A percentile compares a stretch with the other conserved stretches of the same genome.
Evolutionary conservation across 805 yeast genomes (phyloP).

Genomic region (Saccharomyces kudriavzevii): DNA sequence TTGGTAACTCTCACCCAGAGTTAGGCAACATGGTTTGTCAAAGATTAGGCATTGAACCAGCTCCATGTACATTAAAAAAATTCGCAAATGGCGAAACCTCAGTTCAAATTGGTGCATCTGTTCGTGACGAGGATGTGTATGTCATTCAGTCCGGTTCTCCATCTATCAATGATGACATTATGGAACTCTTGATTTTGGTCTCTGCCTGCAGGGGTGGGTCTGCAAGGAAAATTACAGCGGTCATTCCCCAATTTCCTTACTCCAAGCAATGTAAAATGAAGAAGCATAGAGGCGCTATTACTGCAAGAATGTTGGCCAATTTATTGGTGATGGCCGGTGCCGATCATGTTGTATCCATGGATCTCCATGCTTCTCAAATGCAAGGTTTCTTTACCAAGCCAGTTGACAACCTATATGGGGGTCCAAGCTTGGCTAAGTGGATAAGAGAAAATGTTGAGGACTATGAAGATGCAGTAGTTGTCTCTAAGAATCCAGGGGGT

Average conservation of each 20-base stretch:
- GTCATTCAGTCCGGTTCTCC: constrained; percentile 87
- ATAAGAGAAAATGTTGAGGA: constrained; percentile 82
- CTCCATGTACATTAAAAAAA: constrained; percentile 83
- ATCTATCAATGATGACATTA: constrained; percentile 82
- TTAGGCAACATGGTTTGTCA: constrained; percentile 86
- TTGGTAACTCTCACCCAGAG: constrained; percentile 95
- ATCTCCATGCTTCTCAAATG: constrained; percentile 93
- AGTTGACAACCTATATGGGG: constrained; percentile 92
- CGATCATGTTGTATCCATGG: constrained; percentile 97
- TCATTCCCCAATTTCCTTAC: constrained; percentile 95
- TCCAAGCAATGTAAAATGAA: constrained; percentile 97
- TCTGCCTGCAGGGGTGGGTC: constrained; percentile 97
- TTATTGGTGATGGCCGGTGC: constrained; percentile 97
- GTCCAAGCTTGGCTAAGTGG: constrained; percentile 95
- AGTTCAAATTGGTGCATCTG: constrained; percentile 89
- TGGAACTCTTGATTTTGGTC: constrained; percentile 89
- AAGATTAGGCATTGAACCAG: constrained; percentile 84
- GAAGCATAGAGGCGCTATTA: constrained; percentile 96
- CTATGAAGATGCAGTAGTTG: constrained; percentile 85
- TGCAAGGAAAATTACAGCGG: constrained; percentile 94
- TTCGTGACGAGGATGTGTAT: constrained; percentile 94
- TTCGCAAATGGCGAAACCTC: constrained; percentile 97
- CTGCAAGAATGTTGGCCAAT: constrained; percentile 97
- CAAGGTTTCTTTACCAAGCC: constrained; percentile 98
- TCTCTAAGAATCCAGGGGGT: constrained; percentile 98